Base-by-base conservation (phyloP, 805 yeast species). In the Tetrapisispora fleetii region DNA sequence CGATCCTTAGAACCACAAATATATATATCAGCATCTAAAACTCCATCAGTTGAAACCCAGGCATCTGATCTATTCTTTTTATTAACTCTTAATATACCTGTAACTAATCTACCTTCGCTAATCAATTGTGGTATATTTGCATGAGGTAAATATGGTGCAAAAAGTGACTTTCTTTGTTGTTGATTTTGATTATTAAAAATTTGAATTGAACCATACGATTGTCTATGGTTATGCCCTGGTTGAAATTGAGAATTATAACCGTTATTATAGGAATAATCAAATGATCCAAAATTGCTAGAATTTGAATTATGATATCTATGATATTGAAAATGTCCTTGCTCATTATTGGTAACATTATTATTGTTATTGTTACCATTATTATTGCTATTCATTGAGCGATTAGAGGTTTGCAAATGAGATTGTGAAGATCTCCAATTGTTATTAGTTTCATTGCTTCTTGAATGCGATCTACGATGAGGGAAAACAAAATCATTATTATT, bases 1-100 rank as follows among this genome's bases (percentile, higher is more conserved):
- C 99, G 85, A 68, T 93, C 99, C 65, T 93, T 93, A 11, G 98
- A 90, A 11, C 99, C 99, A 71, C 98, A 93, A 55, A 93, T 93
- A 62, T 89, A 93, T 52, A 93, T 88, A 67, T 93, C 99, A 0
- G 99, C 95, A 67, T 93, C 99, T 53, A 93, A 75, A 32, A 90
- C 76, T 1, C 96, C 96, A 64, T 90, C 97, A 0, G 98, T 91
- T 7, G 96, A 81, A n/a, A 93, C 98, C 68, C 95, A 93, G 0
- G 99, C 99, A 68, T 93, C 98, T 1, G 96, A 88, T 58, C 99
- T 77, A 65, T 93, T 93, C 67, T 93, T 93, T 67, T 89, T 90
- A 70, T 93, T 93, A 40, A 93, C 99, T 55, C 99, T 78, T 58
- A 93, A 72, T 27, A 83, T 84, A 58, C 99, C 99, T 3, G 95